Percentiles rank a stretch among this genome's conserved stretches.
Evolutionary conservation across 2,329 filamentous ascomycete genomes (phyloP).

Genomic region (Trichoderma gracile): DNA sequence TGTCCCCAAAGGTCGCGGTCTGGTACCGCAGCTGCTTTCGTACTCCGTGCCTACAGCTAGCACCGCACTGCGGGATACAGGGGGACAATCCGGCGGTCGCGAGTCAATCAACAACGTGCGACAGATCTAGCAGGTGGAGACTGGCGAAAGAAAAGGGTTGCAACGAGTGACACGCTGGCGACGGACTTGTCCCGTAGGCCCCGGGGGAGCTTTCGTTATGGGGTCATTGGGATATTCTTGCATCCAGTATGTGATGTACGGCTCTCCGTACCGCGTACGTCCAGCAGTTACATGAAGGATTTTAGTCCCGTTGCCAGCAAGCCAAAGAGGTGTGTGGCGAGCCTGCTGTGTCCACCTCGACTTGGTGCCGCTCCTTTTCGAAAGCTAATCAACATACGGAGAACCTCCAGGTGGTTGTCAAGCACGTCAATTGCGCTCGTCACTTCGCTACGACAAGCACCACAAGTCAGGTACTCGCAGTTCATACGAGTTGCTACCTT

Average conservation of each 20-base stretch:
- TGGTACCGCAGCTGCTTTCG: conserved; percentile 11
- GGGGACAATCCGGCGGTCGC: conserved; percentile 17
- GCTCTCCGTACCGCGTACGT: neutral
- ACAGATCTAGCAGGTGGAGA: conserved; percentile 23
- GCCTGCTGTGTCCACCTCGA: neutral
- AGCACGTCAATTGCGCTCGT: neutral
- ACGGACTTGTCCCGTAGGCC: conserved; percentile 17
- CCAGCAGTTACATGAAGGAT: neutral
- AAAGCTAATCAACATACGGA: neutral
- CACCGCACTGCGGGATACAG: conserved; percentile 19
- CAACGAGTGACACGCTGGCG: conserved; percentile 23
- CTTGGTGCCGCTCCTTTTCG: neutral
- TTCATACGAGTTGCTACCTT: no score
- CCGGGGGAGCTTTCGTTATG: conserved; percentile 14
- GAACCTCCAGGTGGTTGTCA: neutral
- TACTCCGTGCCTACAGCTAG: neutral
- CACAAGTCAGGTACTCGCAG: no score
- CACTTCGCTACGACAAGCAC: neutral
- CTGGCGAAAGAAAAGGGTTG: conserved; percentile 14
- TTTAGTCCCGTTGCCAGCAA: conserved; percentile 5
- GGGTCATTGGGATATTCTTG: neutral
- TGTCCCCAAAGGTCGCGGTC: conserved; percentile 15
- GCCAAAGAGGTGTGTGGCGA: neutral
- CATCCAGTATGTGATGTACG: neutral
- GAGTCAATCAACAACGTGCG: conserved; percentile 25